Conservation (phyloP, 1,139 yeast species). For the Protomyces inouyei region DNA sequence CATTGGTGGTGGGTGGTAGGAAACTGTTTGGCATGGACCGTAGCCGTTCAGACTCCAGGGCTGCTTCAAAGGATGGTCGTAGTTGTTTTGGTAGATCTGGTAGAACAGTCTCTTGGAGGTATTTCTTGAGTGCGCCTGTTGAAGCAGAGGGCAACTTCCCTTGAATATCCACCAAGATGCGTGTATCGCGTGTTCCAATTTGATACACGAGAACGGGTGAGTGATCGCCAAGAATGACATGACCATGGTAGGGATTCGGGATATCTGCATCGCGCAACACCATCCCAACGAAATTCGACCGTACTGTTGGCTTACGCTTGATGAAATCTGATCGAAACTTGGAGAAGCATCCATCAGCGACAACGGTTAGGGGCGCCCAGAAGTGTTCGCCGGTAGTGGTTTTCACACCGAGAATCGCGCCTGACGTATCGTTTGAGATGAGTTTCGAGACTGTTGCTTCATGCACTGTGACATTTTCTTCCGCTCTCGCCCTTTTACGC, state of each 20-base stretch:
- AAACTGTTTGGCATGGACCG: constrained; percentile 94
- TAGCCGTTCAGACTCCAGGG: constrained; percentile 53
- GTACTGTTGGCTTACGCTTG: constrained; percentile 55
- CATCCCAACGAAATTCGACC: constrained; percentile 83
- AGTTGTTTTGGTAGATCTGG: constrained; percentile 64
- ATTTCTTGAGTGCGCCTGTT: constrained; percentile 55
- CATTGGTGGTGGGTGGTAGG: constrained; percentile 65
- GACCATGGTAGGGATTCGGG: constrained; percentile 76
- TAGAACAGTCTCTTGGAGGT: constrained; percentile 56
- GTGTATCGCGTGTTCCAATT: constrained; percentile 72
- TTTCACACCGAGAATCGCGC: constrained; percentile 63
- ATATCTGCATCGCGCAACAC: constrained; percentile 65
- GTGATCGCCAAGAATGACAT: constrained; percentile 79
- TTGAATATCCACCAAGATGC: constrained; percentile 84
- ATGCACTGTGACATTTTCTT: constrained; percentile 52
- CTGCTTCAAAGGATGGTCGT: constrained; percentile 60
- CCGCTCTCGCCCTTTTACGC: constrained; percentile 45
- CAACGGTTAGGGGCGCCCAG: constrained; percentile 61
- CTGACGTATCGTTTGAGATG: constrained; percentile 49
- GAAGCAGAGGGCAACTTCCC: constrained; percentile 66
- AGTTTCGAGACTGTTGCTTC: constrained; percentile 77
- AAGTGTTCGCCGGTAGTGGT: constrained; percentile 39
- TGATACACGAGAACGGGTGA: constrained; percentile 87
- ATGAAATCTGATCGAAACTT: constrained; percentile 75
- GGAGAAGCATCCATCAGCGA: constrained; percentile 93